Conservation (phyloP, 2,329 filamentous ascomycete species). For the Cyanodermella asteris region DNA sequence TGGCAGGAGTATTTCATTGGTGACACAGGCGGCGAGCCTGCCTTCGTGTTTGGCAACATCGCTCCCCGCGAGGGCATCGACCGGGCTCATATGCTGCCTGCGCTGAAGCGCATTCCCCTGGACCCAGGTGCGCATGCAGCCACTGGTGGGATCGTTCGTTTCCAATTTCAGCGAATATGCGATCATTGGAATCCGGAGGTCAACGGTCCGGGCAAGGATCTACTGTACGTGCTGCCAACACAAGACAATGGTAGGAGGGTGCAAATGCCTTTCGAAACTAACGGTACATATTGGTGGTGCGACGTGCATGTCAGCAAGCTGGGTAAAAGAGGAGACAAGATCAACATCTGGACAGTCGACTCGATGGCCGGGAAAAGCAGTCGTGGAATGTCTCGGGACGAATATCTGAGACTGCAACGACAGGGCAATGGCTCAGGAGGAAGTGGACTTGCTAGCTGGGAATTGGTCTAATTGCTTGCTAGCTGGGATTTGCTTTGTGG, state of each 20-base stretch:
- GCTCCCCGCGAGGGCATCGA: conserved; percentile 29
- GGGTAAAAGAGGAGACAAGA: conserved; percentile 45
- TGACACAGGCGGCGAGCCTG: conserved; percentile 22
- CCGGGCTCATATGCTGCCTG: conserved; percentile 39
- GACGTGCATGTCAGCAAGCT: conserved; percentile 48
- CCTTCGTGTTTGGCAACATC: conserved; percentile 24
- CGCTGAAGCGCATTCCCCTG: conserved; percentile 23
- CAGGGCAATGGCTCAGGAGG: conserved; percentile 25
- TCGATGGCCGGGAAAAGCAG: conserved; percentile 24
- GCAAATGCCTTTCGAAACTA: conserved; percentile 50
- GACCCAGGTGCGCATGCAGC: conserved; percentile 16
- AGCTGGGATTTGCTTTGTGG: too few species aligned
- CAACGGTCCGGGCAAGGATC: conserved; percentile 42
- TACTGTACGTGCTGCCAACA: conserved; percentile 47
- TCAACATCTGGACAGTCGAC: conserved; percentile 42
- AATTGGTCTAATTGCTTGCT: conserved; percentile 21
- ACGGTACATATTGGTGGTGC: conserved; percentile 60
- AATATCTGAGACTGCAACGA: conserved; percentile 26
- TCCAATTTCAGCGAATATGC: conserved; percentile 62
- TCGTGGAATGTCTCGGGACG: conserved; percentile 27
- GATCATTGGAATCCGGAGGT: conserved; percentile 60
- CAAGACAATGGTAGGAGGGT: conserved; percentile 44
- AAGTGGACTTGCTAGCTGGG: conserved; percentile 31
- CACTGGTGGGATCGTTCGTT: conserved; percentile 35
- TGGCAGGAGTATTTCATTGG: conserved; percentile 73